These are phyloP conservation scores for Monosporascus sp. DNA, from an alignment of 2,329 filamentous ascomycete species.

Conservation along the genomic window DNA sequence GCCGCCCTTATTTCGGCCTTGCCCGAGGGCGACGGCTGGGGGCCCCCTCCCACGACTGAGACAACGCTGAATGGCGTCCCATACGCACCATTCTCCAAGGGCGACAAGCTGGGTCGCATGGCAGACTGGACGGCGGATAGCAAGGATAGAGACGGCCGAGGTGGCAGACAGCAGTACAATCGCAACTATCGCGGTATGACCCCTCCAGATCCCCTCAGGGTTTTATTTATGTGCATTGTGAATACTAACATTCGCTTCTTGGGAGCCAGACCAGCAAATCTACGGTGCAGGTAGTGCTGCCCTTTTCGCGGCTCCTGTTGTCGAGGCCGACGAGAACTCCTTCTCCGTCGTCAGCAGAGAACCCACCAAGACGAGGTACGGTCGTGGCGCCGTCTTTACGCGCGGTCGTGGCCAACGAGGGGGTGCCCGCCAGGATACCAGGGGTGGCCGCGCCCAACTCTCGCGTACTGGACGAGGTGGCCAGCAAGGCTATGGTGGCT, in stretches of 20 bases:
- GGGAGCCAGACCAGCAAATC: conserved; percentile 76
- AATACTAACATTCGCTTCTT: conserved; percentile 13
- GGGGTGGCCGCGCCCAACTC: conserved; percentile 57
- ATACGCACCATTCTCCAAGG: conserved; percentile 97
- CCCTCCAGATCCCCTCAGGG: neutral
- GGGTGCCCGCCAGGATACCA: conserved; percentile 58
- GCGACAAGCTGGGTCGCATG: conserved; percentile 98
- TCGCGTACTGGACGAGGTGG: conserved; percentile 66
- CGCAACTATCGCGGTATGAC: conserved; percentile 80
- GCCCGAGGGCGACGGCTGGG: conserved; percentile 78
- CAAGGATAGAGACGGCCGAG: conserved; percentile 72
- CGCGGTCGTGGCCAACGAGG: conserved; percentile 74
- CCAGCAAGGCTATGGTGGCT: conserved; percentile 58
- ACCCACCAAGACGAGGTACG: conserved; percentile 78
- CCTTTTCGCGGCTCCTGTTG: conserved; percentile 82
- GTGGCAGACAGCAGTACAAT: conserved; percentile 83
- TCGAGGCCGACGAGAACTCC: conserved; percentile 83
- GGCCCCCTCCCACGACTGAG: conserved; percentile 73
- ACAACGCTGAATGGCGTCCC: conserved; percentile 92
- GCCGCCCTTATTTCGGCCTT: conserved; percentile 63
- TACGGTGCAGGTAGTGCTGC: conserved; percentile 86
- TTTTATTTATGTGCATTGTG: neutral
- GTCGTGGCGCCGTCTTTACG: conserved; percentile 85
- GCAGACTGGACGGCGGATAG: conserved; percentile 94
- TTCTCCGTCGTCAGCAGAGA: conserved; percentile 98